Evolutionary conservation across 768 basidiomycete species (phyloP).

Genomic region (Mycena amicta): DNA sequence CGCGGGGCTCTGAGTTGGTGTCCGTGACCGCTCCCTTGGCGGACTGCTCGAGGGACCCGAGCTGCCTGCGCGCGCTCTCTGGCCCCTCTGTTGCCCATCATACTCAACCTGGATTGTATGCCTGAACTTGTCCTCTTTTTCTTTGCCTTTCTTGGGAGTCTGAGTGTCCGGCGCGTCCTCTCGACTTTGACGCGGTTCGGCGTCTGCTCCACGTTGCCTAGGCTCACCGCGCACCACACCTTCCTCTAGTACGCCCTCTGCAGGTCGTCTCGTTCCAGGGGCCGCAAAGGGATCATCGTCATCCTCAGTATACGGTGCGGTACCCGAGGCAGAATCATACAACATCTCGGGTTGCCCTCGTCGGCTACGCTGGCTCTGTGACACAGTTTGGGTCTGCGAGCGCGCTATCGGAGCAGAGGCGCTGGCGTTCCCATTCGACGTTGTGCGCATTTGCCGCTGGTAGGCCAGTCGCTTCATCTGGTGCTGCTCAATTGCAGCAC

Average conservation of each 20-base stretch:
- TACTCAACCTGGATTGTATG: conserved; percentile 99
- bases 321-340: conserved; percentile 62
- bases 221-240: conserved; percentile 16
- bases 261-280: conserved; percentile 29
- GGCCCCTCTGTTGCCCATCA: conserved; percentile 50
- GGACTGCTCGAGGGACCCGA: conserved; percentile 25
- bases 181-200: conserved; percentile 1
- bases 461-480: conserved; percentile 81
- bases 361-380: conserved; percentile 46
- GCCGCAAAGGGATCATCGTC: conserved; percentile 78
- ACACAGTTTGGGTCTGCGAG: conserved; percentile 49
- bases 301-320: conserved; percentile 45
- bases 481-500: conserved; percentile 80
- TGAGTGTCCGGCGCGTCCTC: neutral
- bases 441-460: conserved; percentile 75
- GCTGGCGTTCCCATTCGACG: conserved; percentile 35
- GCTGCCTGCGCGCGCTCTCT: conserved; percentile 24
- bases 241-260: conserved; percentile 9
- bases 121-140: conserved; percentile 46
- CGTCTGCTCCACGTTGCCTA: conserved; percentile 4
- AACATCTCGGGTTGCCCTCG: conserved; percentile 73
- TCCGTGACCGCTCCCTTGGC: conserved; percentile 9
- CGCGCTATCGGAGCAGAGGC: conserved; percentile 54
- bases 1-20: conserved; percentile 3
- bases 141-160: conserved; percentile 15